Base-by-base conservation (phyloP, 1,284 basidiomycete species). In the Sporisorium exsertum region DNA sequence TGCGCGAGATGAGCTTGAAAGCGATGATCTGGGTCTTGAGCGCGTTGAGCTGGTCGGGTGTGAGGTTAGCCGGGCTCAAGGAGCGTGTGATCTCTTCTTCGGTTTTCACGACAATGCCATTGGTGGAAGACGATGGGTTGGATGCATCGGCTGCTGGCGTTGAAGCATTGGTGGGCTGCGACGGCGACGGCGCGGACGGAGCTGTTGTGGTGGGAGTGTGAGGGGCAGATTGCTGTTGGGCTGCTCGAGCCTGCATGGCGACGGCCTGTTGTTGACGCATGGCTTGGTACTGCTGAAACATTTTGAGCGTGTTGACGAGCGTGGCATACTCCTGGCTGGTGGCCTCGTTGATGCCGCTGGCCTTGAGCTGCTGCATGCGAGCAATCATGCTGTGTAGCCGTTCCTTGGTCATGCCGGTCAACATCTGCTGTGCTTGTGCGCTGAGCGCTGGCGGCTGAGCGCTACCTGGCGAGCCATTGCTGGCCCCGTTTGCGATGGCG, bases 21-120 rank as follows among this genome's bases (percentile, higher is more conserved):
- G 95, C 94, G 64, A 92, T 90, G 50, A 98, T 94, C 84, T 99
- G 96, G 0, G 92, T 90, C 58, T 93, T 91, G 43, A 98, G 90
- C 27, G 93, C 91, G 47, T 89, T 90, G 59, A 97, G 92, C 84
- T 97, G 95, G 59, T 93, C 92, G 1, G 74, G 68, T 0, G 92
- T 92, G 86, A 98, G 84, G 24, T 78, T 77, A 58, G 77, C 72
- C 4, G 77, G 72, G 46, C 75, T 73, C 67, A 68, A 57, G 20
- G 75, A 70, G 15, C 69, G 65, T n/a, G 67, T 27, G 35, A 69
- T 54, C 51, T 67, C 58, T 58, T 65, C 65, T 35, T 72, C 62
- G 64, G 72, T 58, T 65, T 77, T 75, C 59, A 70, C 67, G 7
- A 63, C 42, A 49, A 68, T 46, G 35, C 76, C 72, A 59, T 72